phyloP scores from a whole-genome alignment of 2,329 filamentous ascomycete genomes.

The Penicillium sp. region DNA sequence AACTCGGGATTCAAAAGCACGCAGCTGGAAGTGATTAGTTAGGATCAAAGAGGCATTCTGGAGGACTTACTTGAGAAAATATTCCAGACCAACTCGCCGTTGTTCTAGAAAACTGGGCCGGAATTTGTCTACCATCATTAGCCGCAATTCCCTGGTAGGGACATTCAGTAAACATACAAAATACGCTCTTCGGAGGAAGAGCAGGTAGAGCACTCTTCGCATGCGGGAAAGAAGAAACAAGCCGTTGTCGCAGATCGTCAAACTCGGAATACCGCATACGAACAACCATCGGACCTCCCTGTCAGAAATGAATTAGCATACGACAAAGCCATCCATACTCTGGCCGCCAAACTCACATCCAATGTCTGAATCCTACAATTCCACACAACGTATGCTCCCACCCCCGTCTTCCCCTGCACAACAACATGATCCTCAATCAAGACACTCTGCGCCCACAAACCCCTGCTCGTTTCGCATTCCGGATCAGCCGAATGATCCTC shows the following conservation, averaged over 20 bases:
- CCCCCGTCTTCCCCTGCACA: conserved; percentile 58
- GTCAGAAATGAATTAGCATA: background rate
- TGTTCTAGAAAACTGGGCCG: conserved; percentile 82
- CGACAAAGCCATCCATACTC: too few relatives aligned
- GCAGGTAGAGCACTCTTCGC: conserved; percentile 84
- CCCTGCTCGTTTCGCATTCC: conserved; percentile 55
- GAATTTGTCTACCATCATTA: conserved; percentile 58
- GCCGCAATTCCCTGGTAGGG: background rate
- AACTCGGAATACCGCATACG: conserved; percentile 84
- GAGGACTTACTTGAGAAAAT: conserved; percentile 81
- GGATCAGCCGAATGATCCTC: conserved; percentile 65
- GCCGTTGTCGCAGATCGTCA: conserved; percentile 71
- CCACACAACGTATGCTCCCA: conserved; percentile 95
- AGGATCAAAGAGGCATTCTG: background rate
- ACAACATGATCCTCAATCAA: conserved; percentile 63
- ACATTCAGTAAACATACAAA: conserved; percentile 59
- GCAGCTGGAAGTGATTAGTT: conserved; percentile 59
- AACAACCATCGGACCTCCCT: conserved; percentile 59
- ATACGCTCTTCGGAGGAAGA: conserved; percentile 85
- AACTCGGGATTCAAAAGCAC: conserved; percentile 92
- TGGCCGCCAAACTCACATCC: conserved; percentile 58
- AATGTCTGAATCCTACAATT: conserved; percentile 86
- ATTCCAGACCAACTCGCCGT: conserved; percentile 77
- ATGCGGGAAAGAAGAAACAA: conserved; percentile 78
- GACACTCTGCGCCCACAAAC: conserved; percentile 64